phyloP scores from a whole-genome alignment of 2,329 filamentous ascomycete genomes.

The Aspergillus texensis region DNA sequence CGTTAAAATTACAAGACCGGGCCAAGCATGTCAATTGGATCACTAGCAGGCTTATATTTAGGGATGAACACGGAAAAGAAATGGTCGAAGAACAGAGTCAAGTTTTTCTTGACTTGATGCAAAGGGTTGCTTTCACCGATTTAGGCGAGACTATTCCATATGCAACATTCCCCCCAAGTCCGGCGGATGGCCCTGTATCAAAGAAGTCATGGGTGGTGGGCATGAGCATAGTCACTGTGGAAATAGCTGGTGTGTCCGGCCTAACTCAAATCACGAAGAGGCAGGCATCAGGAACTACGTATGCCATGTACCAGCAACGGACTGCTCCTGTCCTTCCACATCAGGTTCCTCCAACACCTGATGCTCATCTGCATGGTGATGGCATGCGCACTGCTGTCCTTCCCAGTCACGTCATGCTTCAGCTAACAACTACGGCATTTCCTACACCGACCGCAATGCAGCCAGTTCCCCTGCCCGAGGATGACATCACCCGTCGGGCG shows the following conservation, averaged over 20 bases:
- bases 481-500: constrained; percentile 71
- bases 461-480: constrained; percentile 75
- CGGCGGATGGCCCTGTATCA: constrained; percentile 44
- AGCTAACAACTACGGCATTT: constrained; percentile 47
- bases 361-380: constrained; percentile 43
- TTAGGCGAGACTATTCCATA: constrained; percentile 66
- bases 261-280: constrained; percentile 54
- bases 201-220: constrained; percentile 56
- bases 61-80: constrained; percentile 72
- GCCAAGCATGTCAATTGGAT: constrained; percentile 88
- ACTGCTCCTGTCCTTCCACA: constrained; percentile 50
- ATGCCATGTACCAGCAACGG: constrained; percentile 51
- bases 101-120: constrained; percentile 94
- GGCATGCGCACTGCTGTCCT: constrained; percentile 45
- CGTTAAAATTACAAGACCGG: constrained; percentile 80
- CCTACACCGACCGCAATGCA: constrained; percentile 56
- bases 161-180: constrained; percentile 44
- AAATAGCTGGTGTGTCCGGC: constrained; percentile 51
- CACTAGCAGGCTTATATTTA: constrained; percentile 77
- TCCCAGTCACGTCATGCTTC: constrained; percentile 51
- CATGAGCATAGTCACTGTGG: constrained; percentile 54
- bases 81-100: constrained; percentile 88
- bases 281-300: constrained; percentile 54
- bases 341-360: constrained; percentile 44
- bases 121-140: constrained; percentile 82